Evolutionary conservation across 306 rosid genomes (phyloP).

Genomic region (Vicia sativa): DNA sequence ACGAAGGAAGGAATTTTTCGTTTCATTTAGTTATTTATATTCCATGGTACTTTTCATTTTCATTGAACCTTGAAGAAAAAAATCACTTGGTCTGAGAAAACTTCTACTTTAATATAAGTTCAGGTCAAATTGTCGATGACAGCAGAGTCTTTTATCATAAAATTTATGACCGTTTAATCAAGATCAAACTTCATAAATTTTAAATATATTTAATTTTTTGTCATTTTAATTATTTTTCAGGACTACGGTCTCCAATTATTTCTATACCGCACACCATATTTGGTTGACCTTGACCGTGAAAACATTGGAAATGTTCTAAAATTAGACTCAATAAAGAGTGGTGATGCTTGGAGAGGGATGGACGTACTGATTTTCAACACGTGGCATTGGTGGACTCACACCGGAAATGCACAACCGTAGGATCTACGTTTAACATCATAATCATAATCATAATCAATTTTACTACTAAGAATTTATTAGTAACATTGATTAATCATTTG

Average conservation of each 20-base stretch:
- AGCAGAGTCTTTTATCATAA: too few species aligned
- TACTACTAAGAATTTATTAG: not conserved
- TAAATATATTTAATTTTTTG: too few species aligned
- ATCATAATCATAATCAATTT: slow-evolving; percentile 18
- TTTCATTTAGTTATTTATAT: slow-evolving; percentile 29
- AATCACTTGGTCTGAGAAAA: slow-evolving; percentile 16
- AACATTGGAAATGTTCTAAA: slow-evolving; percentile 65
- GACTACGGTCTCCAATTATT: slow-evolving; percentile 66
- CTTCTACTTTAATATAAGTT: not conserved
- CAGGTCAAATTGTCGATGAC: too few species aligned
- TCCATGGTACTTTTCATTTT: slow-evolving; percentile 15
- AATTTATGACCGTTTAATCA: too few species aligned
- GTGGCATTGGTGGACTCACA: slow-evolving; percentile 99
- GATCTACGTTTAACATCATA: slow-evolving; percentile 33
- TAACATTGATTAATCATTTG: not conserved
- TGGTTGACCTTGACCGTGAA: slow-evolving; percentile 76
- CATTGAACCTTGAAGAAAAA: slow-evolving; percentile 2
- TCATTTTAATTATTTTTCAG: slow-evolving; percentile 37
- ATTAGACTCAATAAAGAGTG: slow-evolving; percentile 71
- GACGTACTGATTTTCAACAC: slow-evolving; percentile 78
- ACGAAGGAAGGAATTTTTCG: slow-evolving; percentile 16
- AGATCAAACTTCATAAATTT: too few species aligned
- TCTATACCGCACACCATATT: slow-evolving; percentile 66
- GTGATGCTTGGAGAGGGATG: slow-evolving; percentile 89
- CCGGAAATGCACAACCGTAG: slow-evolving; percentile 86